phyloP scores from a whole-genome alignment of 2,329 filamentous ascomycete genomes.

The Ophiostoma novo-ulmi region DNA sequence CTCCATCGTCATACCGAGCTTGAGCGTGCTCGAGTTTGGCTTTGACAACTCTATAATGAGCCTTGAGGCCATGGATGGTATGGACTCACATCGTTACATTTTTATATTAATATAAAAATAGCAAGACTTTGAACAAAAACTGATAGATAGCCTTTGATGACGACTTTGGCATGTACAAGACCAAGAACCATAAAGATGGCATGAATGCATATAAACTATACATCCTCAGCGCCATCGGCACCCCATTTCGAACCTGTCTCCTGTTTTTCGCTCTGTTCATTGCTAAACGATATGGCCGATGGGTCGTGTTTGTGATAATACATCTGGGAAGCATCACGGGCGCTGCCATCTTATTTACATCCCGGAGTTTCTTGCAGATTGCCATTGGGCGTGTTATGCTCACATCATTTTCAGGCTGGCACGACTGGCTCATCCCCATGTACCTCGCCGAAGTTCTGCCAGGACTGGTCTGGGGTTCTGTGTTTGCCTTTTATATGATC shows the following conservation, averaged over 20 bases:
- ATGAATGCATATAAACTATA: neutral
- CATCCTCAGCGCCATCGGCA: neutral
- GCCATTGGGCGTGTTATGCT: conserved; percentile 24
- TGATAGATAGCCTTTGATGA: neutral
- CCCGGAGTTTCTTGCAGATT: neutral
- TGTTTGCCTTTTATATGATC: neutral
- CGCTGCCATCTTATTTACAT: neutral
- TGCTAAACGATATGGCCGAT: neutral
- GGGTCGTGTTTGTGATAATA: neutral
- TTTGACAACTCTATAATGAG: conserved; percentile 25
- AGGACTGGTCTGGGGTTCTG: conserved; percentile 22
- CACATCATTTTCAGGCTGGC: conserved; percentile 25
- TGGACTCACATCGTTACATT: conserved; percentile 7
- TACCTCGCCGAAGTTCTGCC: conserved; percentile 28
- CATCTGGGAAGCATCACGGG: neutral
- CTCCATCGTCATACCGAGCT: conserved; percentile 14
- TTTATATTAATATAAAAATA: too few species aligned
- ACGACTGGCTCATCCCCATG: conserved; percentile 28
- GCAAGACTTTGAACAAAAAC: too few species aligned
- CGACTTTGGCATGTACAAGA: neutral
- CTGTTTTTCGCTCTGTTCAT: neutral
- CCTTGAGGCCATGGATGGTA: conserved; percentile 26
- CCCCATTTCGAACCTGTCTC: neutral
- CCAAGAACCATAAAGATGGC: neutral
- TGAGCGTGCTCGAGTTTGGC: conserved; percentile 26